A percentile compares a stretch with the other conserved stretches of the same genome.
Conservation (phyloP, 768 basidiomycete genomes). For the Amanita rubescens region DNA sequence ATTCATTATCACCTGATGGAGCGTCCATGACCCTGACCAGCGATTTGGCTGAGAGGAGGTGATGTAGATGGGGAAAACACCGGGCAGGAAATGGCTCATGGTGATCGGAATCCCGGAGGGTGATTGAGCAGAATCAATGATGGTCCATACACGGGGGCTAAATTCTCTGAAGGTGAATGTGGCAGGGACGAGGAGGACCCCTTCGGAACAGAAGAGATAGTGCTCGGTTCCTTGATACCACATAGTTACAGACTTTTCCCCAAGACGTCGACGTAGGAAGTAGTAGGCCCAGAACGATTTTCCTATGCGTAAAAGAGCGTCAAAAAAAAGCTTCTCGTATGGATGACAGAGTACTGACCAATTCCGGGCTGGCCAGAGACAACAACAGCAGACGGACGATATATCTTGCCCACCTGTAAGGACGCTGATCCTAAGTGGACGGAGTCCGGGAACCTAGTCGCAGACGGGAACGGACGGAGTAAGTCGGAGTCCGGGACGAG, state of each 20-base stretch:
- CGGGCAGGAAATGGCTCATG: not conserved
- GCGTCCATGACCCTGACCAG: slow-evolving; percentile 6
- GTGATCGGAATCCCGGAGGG: not conserved
- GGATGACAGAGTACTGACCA: slow-evolving; percentile 5
- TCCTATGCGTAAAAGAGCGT: slow-evolving; percentile 1
- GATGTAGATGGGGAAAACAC: slow-evolving; percentile 11
- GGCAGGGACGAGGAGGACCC: not conserved
- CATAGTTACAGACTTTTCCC: slow-evolving; percentile 6
- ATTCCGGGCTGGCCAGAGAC: slow-evolving; percentile 10
- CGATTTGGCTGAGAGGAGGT: slow-evolving; percentile 3
- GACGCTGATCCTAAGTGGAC: no score
- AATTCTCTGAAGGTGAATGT: slow-evolving; percentile 1
- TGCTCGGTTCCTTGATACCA: slow-evolving; percentile 5
- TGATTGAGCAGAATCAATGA: slow-evolving; percentile 1
- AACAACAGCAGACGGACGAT: slow-evolving; percentile 4
- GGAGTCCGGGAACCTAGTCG: no score
- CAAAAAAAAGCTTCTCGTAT: not conserved
- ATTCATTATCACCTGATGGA: slow-evolving; percentile 8
- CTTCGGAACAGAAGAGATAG: slow-evolving; percentile 9
- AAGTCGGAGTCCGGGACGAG: no score
- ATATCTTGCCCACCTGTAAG: slow-evolving; percentile 2
- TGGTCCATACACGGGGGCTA: not conserved
- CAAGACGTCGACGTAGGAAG: slow-evolving; percentile 2
- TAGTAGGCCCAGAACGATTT: slow-evolving; percentile 8
- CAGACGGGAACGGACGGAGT: no score